Percentiles rank a stretch among this genome's conserved stretches.
These are phyloP conservation scores for Abelmoschus esculentus DNA, from an alignment of 345 rosid genomes.

Conservation along the genomic window DNA sequence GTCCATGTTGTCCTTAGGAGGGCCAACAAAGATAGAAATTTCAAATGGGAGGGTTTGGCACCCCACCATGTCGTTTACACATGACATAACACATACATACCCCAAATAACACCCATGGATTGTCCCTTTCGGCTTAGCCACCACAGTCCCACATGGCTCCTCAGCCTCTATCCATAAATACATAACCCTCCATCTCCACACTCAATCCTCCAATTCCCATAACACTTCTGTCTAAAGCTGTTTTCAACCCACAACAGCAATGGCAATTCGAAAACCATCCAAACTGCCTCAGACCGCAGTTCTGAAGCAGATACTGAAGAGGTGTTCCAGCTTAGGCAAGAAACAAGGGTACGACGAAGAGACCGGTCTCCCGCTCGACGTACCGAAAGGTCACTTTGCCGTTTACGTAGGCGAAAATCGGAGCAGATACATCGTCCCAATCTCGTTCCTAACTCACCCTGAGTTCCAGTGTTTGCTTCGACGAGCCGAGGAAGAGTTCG, in stretches of 20 bases:
- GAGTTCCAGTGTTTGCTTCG: conserved; percentile 69
- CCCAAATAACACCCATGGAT: conserved; percentile 31
- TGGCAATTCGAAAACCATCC: conserved; percentile 56
- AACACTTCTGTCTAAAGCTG: no score
- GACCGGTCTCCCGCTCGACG: conserved; percentile 58
- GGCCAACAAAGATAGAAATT: conserved; percentile 31
- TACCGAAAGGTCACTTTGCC: conserved; percentile 92
- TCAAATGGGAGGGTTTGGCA: no score
- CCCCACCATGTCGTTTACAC: background rate
- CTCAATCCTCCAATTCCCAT: conserved; percentile 1
- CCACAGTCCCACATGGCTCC: conserved; percentile 30
- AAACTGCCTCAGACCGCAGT: conserved; percentile 59
- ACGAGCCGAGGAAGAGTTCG: conserved; percentile 93
- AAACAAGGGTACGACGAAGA: conserved; percentile 40
- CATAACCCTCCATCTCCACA: background rate
- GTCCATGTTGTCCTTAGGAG: conserved; percentile 40
- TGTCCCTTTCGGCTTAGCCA: conserved; percentile 8
- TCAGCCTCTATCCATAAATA: conserved; percentile 34
- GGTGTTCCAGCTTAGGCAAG: conserved; percentile 79
- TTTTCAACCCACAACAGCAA: conserved; percentile 21
- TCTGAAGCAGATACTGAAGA: conserved; percentile 62
- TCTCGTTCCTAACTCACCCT: conserved; percentile 68
- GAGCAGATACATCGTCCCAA: conserved; percentile 74
- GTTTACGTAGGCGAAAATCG: conserved; percentile 84
- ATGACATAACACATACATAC: conserved; percentile 16